Base-by-base conservation (phyloP, 2,329 filamentous ascomycete species). In the Harringtonia aguacate region DNA sequence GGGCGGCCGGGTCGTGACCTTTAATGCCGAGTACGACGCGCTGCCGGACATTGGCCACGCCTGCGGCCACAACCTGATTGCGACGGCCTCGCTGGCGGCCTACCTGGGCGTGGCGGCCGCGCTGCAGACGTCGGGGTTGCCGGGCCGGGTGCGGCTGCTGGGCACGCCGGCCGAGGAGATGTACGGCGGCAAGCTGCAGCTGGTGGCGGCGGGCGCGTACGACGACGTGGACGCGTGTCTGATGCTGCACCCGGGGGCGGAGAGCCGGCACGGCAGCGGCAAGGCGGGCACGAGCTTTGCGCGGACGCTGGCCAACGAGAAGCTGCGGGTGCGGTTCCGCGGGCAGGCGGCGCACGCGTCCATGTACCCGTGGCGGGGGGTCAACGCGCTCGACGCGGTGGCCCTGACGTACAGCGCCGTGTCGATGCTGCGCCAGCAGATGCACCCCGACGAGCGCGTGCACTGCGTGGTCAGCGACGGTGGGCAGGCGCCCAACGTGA, bases 351-450 rank as follows among this genome's bases (percentile, higher is more conserved):
- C 67, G 1, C 69, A 72, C 41, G 69, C 69, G 0, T 65, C 62
- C 15, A 59, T 62, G 13, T 61, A 62, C 20, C 69, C 68, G 1
- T 70, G 66, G 67, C 57, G 65, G 12, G 68, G 68, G 2, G 50
- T 64, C 37, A 73, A 72, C 48, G 69, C 69, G 0, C 60, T 72
- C 4, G 69, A 73, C 49, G 68, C 68, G 3, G 50, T 10, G 66
- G 24, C 60, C 67, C 0, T 43, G 55, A 21, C 50, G 56, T 61
- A 62, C 53, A 59, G 54, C 55, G 30, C 60, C 43, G 57, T 72
- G 12, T 58, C 65, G 2, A 58, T 69, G 40, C 54, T 72, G 27
- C 61, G 69, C 3, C 51, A 75, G 56, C 71, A 75, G 51, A 62
- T 71, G 10, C 56, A 57, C 9, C 68, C 70, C 0, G 58, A 65